These are phyloP conservation scores for Boletales sp. DNA, from an alignment of 768 basidiomycete genomes.

Conservation along the genomic window DNA sequence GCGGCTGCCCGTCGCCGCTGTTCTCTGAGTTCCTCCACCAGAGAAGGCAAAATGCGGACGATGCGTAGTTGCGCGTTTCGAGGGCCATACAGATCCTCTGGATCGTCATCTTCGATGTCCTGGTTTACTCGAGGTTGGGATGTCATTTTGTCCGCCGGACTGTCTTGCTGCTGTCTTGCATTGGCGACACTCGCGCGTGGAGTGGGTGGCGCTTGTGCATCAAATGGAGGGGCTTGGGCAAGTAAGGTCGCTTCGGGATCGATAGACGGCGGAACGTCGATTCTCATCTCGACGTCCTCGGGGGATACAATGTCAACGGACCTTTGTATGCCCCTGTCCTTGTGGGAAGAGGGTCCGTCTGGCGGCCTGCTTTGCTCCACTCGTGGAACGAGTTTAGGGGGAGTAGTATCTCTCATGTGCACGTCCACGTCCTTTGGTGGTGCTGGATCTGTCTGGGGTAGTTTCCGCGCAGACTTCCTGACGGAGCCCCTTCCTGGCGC, in stretches of 20 bases:
- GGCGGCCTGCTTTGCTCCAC: neutral
- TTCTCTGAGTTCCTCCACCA: constrained; percentile 24
- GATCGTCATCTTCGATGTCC: constrained; percentile 15
- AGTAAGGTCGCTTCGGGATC: too few relatives aligned
- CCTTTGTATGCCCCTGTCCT: neutral
- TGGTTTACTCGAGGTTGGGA: constrained; percentile 1
- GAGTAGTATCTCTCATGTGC: neutral
- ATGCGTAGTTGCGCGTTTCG: constrained; percentile 21
- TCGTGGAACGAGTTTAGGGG: neutral
- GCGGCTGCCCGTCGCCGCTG: constrained; percentile 13
- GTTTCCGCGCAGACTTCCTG: neutral
- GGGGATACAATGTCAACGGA: neutral
- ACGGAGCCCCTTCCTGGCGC: neutral
- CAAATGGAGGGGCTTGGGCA: neutral
- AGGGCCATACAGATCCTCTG: constrained; percentile 27
- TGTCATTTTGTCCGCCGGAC: neutral
- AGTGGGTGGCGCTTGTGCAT: neutral
- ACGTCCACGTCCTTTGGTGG: constrained; percentile 1
- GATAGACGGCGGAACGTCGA: constrained; percentile 1
- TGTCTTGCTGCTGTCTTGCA: too few relatives aligned
- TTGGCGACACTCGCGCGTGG: too few relatives aligned
- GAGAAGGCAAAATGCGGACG: constrained; percentile 24
- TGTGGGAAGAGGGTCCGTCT: too few relatives aligned
- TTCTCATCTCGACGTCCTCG: constrained; percentile 13
- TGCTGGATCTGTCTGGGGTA: neutral